Percentiles rank a stretch among this genome's conserved stretches.
Evolutionary conservation across 106 monocot genomes (phyloP).

Genomic region (Triglochin maritima): DNA sequence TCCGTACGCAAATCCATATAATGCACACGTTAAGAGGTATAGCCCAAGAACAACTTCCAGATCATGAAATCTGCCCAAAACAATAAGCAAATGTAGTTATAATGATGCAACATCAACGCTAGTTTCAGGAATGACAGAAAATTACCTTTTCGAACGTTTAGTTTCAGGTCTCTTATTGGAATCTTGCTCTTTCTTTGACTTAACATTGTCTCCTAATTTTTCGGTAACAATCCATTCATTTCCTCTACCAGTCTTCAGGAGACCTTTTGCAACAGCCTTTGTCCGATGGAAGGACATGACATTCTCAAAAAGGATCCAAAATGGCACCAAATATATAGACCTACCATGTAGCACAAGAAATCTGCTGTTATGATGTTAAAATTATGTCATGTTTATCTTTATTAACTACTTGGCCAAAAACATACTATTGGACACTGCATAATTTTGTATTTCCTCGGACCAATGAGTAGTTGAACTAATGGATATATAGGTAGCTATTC

Average conservation of each 20-base stretch:
- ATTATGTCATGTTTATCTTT: background rate
- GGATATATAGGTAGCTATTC: too few species aligned
- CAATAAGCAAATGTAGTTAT: background rate
- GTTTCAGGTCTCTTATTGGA: background rate
- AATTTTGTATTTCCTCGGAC: too few species aligned
- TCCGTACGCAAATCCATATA: conserved; percentile 26
- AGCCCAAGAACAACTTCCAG: conserved; percentile 24
- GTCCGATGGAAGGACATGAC: conserved; percentile 59
- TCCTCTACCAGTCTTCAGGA: conserved; percentile 39
- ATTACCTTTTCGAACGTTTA: background rate
- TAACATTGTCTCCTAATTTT: conserved; percentile 36
- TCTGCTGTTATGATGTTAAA: background rate
- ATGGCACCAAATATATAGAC: conserved; percentile 45
- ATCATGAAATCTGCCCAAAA: conserved; percentile 11
- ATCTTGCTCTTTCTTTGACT: conserved; percentile 13
- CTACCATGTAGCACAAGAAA: conserved; percentile 9
- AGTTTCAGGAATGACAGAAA: background rate
- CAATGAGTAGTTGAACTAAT: too few species aligned
- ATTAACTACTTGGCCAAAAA: background rate
- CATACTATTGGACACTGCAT: background rate
- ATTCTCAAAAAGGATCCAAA: conserved; percentile 79
- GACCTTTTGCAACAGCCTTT: conserved; percentile 41
- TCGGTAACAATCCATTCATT: conserved; percentile 81
- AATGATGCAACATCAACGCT: background rate
- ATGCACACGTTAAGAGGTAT: conserved; percentile 31